phyloP scores from a whole-genome alignment of 805 yeast genomes.

The Ogataea henricii region DNA sequence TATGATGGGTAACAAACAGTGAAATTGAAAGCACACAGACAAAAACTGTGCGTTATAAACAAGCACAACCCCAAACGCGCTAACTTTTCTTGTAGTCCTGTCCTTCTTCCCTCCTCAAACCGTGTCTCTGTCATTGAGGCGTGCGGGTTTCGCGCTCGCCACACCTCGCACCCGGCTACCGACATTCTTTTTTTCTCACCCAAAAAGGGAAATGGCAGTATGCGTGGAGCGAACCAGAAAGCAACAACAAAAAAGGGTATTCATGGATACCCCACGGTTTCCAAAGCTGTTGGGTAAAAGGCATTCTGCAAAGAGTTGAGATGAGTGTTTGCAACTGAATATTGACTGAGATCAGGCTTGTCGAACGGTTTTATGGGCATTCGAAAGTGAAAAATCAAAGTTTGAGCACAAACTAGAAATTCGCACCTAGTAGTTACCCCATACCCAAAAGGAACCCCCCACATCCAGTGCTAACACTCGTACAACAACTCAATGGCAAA shows the following conservation, averaged over 20 bases:
- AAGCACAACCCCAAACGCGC: conserved; percentile 4
- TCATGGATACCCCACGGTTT: conserved; percentile 12
- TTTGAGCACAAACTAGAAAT: neutral
- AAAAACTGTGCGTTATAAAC: conserved; percentile 5
- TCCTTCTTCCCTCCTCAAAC: conserved; percentile 6
- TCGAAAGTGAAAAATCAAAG: neutral
- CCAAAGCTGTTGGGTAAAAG: neutral
- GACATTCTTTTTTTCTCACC: neutral
- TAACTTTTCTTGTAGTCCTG: neutral
- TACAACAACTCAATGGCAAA: conserved; percentile 3
- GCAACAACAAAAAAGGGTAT: conserved; percentile 11
- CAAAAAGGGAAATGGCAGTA: conserved; percentile 11
- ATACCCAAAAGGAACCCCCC: neutral
- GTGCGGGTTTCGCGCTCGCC: neutral
- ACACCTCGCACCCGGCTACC: conserved; percentile 1
- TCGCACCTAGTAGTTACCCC: conserved; percentile 2
- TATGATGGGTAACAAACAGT: conserved; percentile 6
- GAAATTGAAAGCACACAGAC: conserved; percentile 8
- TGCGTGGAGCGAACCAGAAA: conserved; percentile 4
- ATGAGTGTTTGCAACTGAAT: neutral
- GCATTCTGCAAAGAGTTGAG: neutral
- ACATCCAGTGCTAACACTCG: neutral
- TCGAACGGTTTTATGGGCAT: neutral
- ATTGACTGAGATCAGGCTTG: neutral
- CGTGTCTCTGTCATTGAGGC: conserved; percentile 19